Evolutionary conservation across 2,329 filamentous ascomycete species (phyloP).

Genomic region (Cordyceps fumosorosea): DNA sequence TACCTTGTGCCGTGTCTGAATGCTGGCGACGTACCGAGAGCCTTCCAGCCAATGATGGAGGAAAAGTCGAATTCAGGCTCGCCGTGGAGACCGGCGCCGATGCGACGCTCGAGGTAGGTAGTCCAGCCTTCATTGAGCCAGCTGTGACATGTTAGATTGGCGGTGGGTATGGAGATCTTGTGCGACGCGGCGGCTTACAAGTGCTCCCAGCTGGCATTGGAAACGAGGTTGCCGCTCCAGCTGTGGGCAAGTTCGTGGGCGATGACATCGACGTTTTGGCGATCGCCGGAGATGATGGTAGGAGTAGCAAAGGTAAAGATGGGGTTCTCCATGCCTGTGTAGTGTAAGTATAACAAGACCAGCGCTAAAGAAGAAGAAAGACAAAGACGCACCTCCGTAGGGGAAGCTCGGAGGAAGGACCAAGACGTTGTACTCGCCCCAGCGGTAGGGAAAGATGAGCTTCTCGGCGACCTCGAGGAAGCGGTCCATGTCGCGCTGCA

Average conservation of each 20-base stretch:
- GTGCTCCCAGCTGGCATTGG: constrained; percentile 74
- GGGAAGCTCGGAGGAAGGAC: constrained; percentile 87
- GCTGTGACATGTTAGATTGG: constrained; percentile 26
- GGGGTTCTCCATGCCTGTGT: constrained; percentile 75
- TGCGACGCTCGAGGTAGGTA: constrained; percentile 84
- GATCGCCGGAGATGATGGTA: constrained; percentile 84
- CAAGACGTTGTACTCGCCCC: constrained; percentile 92
- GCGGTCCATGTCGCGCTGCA: constrained; percentile 84
- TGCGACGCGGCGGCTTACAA: constrained; percentile 42
- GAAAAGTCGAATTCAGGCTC: constrained; percentile 87
- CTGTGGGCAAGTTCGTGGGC: constrained; percentile 73
- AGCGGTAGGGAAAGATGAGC: constrained; percentile 78
- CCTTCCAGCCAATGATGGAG: constrained; percentile 93
- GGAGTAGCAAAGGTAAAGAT: constrained; percentile 94
- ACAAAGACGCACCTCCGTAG: constrained; percentile 59
- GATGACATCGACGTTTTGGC: constrained; percentile 92
- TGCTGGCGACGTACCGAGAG: constrained; percentile 46
- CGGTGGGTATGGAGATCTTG: too few species aligned
- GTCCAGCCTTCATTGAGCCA: constrained; percentile 84
- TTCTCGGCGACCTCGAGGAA: constrained; percentile 84
- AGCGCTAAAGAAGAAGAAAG: not conserved
- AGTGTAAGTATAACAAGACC: not conserved
- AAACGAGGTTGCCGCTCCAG: constrained; percentile 86
- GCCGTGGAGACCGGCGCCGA: constrained; percentile 70
- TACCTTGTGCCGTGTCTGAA: not conserved